phyloP scores from a whole-genome alignment of 2,329 filamentous ascomycete genomes.

The Fonsecaea monophora region DNA sequence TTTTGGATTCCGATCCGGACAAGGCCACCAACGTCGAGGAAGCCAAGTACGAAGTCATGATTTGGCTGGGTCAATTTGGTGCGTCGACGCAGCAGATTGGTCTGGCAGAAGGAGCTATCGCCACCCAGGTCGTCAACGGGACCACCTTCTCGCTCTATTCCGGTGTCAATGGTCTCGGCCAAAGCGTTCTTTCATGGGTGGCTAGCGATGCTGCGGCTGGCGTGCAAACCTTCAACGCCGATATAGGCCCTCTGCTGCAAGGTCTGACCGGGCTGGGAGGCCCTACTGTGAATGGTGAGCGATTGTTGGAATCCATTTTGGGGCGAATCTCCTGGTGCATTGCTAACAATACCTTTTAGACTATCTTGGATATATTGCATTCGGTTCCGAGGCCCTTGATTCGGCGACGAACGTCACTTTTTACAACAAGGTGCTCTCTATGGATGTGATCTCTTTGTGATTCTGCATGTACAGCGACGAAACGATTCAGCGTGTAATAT shows the following conservation, averaged over 20 bases:
- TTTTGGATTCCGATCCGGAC: conserved; percentile 57
- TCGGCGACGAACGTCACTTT: conserved; percentile 58
- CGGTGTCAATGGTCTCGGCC: conserved; percentile 50
- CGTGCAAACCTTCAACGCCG: conserved; percentile 54
- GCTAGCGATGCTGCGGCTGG: conserved; percentile 41
- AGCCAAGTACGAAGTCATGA: conserved; percentile 62
- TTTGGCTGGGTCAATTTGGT: conserved; percentile 62
- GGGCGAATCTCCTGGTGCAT: not conserved
- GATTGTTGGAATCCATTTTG: not conserved
- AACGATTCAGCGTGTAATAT: not conserved
- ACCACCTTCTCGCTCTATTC: conserved; percentile 55
- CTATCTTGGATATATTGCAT: conserved; percentile 61
- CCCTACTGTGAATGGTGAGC: conserved; percentile 45
- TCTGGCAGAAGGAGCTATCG: conserved; percentile 42
- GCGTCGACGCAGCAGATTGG: conserved; percentile 58
- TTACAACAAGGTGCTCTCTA: conserved; percentile 47
- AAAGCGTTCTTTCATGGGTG: conserved; percentile 61
- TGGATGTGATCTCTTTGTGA: conserved; percentile 37
- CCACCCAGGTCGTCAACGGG: conserved; percentile 50
- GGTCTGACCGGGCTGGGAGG: conserved; percentile 46
- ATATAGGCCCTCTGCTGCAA: conserved; percentile 56
- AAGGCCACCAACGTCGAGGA: conserved; percentile 50
- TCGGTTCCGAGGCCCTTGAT: conserved; percentile 61
- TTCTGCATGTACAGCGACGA: not conserved
- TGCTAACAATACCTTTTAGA: conserved; percentile 37